Conservation (phyloP, 2,329 filamentous ascomycete genomes). For the Venturia asperata region DNA sequence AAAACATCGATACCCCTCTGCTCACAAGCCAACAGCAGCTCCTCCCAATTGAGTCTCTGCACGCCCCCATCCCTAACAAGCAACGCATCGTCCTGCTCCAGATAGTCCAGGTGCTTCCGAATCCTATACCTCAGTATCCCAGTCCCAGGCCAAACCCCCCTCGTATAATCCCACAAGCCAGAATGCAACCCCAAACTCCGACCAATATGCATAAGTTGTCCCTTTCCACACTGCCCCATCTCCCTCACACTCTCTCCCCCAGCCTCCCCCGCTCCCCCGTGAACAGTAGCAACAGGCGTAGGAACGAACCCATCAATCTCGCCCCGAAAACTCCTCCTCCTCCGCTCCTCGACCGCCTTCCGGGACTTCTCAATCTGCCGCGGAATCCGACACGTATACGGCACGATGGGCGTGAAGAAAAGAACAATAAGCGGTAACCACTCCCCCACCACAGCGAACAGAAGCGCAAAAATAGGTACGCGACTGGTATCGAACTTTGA, state of each 20-base stretch:
- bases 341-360: slow-evolving; percentile 46
- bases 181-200: slow-evolving; percentile 36
- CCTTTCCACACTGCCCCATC: slow-evolving; percentile 20
- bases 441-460: slow-evolving; percentile 75
- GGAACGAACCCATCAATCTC: neutral
- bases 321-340: slow-evolving; percentile 44
- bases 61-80: slow-evolving; percentile 35
- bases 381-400: slow-evolving; percentile 76
- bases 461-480: slow-evolving; percentile 67
- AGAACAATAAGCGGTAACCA: slow-evolving; percentile 76
- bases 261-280: no score
- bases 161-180: slow-evolving; percentile 34
- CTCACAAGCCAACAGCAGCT: slow-evolving; percentile 13
- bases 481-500: slow-evolving; percentile 66
- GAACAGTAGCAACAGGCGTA: neutral
- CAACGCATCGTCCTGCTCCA: slow-evolving; percentile 64
- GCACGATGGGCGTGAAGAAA: slow-evolving; percentile 63
- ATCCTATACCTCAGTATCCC: slow-evolving; percentile 50
- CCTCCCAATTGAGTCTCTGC: neutral
- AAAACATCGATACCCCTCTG: slow-evolving; percentile 18
- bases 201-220: slow-evolving; percentile 38
- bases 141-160: slow-evolving; percentile 41
- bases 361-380: slow-evolving; percentile 59
- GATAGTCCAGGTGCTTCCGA: slow-evolving; percentile 49
- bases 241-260: slow-evolving; percentile 13